Percentiles rank a stretch among this genome's conserved stretches.
phyloP scores from a whole-genome alignment of 169 alveolate species.

The Eimeria necatrix region DNA sequence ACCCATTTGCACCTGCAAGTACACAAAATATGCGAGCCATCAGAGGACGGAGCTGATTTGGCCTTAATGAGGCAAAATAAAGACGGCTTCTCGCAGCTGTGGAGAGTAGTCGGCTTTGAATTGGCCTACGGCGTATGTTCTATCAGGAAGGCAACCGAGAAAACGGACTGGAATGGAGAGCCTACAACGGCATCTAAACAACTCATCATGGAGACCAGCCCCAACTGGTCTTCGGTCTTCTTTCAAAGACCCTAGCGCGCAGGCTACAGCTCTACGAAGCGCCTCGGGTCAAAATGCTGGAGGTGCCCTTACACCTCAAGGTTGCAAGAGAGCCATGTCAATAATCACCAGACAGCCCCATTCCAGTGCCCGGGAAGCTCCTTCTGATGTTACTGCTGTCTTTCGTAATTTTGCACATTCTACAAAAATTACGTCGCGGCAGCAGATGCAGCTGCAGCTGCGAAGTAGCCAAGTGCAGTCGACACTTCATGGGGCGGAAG shows the following conservation, averaged over 20 bases:
- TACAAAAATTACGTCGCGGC: not conserved
- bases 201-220: not conserved
- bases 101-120: too few species aligned
- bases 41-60: too few species aligned
- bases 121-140: too few species aligned
- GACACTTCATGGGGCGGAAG: not conserved
- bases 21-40: too few species aligned
- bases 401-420: not conserved
- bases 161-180: constrained; percentile 28
- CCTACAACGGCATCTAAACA: constrained; percentile 2
- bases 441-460: not conserved
- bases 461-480: not conserved
- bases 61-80: too few species aligned
- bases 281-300: not conserved
- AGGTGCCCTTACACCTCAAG: not conserved
- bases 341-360: not conserved
- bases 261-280: constrained; percentile 9
- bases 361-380: not conserved
- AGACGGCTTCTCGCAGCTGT: too few species aligned
- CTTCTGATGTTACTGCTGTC: not conserved
- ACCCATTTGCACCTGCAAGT: too few species aligned
- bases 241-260: not conserved
- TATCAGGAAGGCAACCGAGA: too few species aligned
- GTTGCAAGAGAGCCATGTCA: not conserved
- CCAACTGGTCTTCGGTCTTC: not conserved